Base-by-base conservation (phyloP, 2,329 filamentous ascomycete genomes). In the Claviceps pusilla region DNA sequence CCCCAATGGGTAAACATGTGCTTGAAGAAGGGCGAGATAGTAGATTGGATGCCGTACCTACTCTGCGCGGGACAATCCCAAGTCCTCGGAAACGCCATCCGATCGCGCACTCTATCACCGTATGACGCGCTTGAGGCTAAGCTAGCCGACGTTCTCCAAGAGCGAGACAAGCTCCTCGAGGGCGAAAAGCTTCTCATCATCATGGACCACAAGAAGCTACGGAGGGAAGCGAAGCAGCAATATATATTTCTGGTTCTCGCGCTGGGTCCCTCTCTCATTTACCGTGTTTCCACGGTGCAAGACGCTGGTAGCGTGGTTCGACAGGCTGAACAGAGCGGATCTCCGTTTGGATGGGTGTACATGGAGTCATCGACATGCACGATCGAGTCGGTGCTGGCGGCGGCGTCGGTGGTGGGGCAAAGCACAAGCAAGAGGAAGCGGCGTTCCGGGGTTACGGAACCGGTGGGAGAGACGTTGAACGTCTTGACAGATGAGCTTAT, bases 401-500 rank as follows among this genome's bases (percentile, higher is more conserved):
- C 61, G 0, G 51, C 54, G 19, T 19, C 19, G 19, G 19, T 19
- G 19, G 19, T 19, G 19, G 19, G 19, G 10, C 24, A 62, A 1
- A 57, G 59, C 57, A 63, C 52, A 33, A 59, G 51, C 2, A 57
- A 65, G 61, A 79, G 71, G 67, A 73, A 67, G 63, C 76, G 66
- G 63, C 70, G 64, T 61, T 65, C 57, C 59, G 69, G 56, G 55
- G 65, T 48, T 48, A 59, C 49, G 9, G 55, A 45, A 55, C 57
- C 55, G 16, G 63, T 70, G 47, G 71, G 75, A 12, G 73, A 76
- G 61, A 77, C 69, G 57, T 73, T 89, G 42, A 78, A 77, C 58
- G 77, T 93, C 48, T 78, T 95, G 52, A 85, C 83, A 54, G 85
- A 94, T 66, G 91, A 97, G 69, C 82, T 91, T 64, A 82, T 97